These are phyloP conservation scores for Arachis monticola DNA, from an alignment of 331 rosid genomes.

Conservation along the genomic window DNA sequence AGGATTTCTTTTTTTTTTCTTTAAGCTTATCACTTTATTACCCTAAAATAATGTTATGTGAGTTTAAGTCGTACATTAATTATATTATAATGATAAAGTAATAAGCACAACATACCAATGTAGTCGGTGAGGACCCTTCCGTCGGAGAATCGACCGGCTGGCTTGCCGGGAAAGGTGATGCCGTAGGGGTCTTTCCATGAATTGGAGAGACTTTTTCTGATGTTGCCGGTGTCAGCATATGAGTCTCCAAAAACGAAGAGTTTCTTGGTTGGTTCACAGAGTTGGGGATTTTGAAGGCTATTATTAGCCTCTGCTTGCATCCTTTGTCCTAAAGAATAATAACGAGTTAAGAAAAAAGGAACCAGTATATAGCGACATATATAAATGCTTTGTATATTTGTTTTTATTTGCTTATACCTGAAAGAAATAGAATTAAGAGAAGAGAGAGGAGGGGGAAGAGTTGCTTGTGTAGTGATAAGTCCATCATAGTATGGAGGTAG, in stretches of 20 bases:
- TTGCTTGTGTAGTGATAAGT: not conserved
- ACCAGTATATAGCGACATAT: not conserved
- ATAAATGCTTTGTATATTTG: not conserved
- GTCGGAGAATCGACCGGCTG: slow-evolving; percentile 60
- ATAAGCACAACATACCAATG: slow-evolving; percentile 41
- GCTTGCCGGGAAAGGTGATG: slow-evolving; percentile 59
- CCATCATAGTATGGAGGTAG: slow-evolving; percentile 31
- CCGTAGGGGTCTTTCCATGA: slow-evolving; percentile 63
- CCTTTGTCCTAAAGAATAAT: slow-evolving; percentile 34
- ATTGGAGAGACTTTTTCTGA: slow-evolving; percentile 11
- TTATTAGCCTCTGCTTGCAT: slow-evolving; percentile 13
- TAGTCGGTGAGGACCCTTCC: slow-evolving; percentile 62
- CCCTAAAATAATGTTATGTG: too few relatives aligned
- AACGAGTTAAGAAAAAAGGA: not conserved
- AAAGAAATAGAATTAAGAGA: slow-evolving; percentile 39
- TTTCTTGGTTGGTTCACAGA: not conserved
- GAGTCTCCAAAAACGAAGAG: slow-evolving; percentile 64
- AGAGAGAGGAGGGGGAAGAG: slow-evolving; percentile 36
- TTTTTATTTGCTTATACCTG: slow-evolving; percentile 33
- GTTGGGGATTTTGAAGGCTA: not conserved
- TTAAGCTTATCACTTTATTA: not conserved
- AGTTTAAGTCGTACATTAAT: too few relatives aligned
- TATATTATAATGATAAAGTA: too few relatives aligned
- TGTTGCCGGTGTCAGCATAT: slow-evolving; percentile 63
- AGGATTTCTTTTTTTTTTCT: too few relatives aligned